These are phyloP conservation scores for Rhodomyrtus psidioides DNA, from an alignment of 441 rosid species.

Conservation along the genomic window DNA sequence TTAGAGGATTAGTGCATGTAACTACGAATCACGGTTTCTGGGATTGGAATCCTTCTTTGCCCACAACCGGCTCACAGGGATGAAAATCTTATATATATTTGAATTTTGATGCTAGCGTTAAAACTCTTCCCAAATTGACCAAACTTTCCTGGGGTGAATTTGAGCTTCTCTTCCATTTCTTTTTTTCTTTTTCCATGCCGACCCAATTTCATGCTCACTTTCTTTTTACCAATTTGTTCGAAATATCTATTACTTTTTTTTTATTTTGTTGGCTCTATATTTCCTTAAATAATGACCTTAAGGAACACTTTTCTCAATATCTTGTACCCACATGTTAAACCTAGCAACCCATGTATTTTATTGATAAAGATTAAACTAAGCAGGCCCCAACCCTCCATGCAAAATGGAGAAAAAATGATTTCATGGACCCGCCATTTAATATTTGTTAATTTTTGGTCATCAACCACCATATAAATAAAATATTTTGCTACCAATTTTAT, in stretches of 20 bases:
- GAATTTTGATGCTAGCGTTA: not conserved
- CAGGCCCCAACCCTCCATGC: not conserved
- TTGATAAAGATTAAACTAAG: not conserved
- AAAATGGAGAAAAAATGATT: not conserved
- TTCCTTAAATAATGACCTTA: not conserved
- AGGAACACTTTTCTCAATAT: not conserved
- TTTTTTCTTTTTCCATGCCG: not conserved
- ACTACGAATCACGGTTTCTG: rapidly evolving
- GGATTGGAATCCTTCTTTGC: rapidly evolving
- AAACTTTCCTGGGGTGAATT: not conserved
- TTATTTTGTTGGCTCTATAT: too few relatives aligned
- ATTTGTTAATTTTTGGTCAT: not conserved
- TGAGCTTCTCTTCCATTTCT: not conserved
- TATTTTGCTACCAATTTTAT: not conserved
- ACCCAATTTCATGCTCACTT: not conserved
- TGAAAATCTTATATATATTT: too few relatives aligned
- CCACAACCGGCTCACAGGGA: not conserved
- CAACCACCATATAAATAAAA: not conserved
- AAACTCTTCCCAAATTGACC: rapidly evolving
- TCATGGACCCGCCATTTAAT: not conserved
- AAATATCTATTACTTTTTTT: not conserved
- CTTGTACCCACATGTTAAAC: too few relatives aligned
- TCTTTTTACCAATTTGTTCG: not conserved
- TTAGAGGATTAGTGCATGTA: not conserved
- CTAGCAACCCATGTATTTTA: not conserved